Evolutionary conservation across 78 protist genomes (phyloP).

Genomic region (Ministeria vibrans): DNA sequence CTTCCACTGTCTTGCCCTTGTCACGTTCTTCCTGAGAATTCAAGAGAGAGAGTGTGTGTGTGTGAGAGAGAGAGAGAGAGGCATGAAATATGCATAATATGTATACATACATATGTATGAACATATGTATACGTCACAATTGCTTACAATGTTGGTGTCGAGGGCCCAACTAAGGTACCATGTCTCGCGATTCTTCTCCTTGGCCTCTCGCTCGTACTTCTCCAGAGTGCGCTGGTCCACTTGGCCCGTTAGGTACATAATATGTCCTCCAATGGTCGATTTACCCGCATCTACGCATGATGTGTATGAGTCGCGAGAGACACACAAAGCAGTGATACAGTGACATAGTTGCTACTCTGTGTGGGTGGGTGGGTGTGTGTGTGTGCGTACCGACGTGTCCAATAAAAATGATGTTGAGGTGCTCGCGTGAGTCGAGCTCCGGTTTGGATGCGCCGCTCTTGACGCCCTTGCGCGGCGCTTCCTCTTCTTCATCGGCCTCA

Average conservation of each 20-base stretch:
- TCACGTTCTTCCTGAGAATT: constrained; percentile 95
- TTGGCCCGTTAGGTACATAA: constrained; percentile 73
- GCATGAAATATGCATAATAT: too few relatives aligned
- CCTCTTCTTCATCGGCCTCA: neutral
- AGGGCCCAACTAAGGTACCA: constrained; percentile 88
- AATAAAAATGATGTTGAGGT: constrained; percentile 82
- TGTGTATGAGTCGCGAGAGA: neutral
- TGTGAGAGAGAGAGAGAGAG: too few relatives aligned
- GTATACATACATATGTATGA: too few relatives aligned
- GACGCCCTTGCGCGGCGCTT: neutral
- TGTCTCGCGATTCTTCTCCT: constrained; percentile 77
- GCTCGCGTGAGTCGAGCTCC: constrained; percentile 22
- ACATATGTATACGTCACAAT: too few relatives aligned
- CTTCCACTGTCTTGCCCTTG: constrained; percentile 82
- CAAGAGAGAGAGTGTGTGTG: too few relatives aligned
- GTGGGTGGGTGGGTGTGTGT: neutral
- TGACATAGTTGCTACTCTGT: neutral
- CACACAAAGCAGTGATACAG: neutral
- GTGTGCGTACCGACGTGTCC: constrained; percentile 80
- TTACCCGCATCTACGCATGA: constrained; percentile 84
- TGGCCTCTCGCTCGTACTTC: constrained; percentile 91
- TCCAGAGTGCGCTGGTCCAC: constrained; percentile 93
- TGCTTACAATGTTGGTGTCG: constrained; percentile 90
- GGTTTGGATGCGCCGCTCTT: neutral
- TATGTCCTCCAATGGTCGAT: constrained; percentile 86